These are phyloP conservation scores for Aspergillus tamarii DNA, from an alignment of 2,329 filamentous ascomycete species.

Conservation along the genomic window DNA sequence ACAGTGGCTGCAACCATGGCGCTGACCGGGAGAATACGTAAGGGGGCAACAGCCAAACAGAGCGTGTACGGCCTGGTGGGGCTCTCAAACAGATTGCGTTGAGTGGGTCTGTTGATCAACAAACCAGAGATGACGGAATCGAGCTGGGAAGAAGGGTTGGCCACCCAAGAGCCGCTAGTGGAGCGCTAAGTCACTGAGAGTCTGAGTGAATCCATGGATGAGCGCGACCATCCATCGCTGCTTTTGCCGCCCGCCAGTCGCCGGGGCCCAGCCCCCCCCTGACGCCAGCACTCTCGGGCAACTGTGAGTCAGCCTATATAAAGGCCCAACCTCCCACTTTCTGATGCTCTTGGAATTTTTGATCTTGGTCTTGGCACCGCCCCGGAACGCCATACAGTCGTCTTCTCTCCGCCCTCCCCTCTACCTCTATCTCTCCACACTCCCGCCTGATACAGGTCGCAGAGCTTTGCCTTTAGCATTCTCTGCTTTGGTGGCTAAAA, in stretches of 20 bases:
- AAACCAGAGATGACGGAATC: conserved; percentile 27
- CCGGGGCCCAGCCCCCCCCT: conserved; percentile 40
- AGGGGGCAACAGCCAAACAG: conserved; percentile 24
- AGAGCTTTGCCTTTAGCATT: conserved; percentile 21
- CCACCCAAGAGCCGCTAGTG: conserved; percentile 31
- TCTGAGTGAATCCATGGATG: conserved; percentile 30
- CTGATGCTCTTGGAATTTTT: conserved; percentile 32
- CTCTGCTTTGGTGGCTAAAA: conserved; percentile 21
- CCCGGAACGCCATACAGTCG: conserved; percentile 35
- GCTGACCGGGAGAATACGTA: conserved; percentile 28
- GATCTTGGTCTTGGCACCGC: conserved; percentile 46
- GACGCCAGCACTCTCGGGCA: conserved; percentile 30
- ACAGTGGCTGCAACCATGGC: conserved; percentile 34
- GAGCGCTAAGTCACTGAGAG: conserved; percentile 19
- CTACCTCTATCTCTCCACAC: conserved; percentile 28
- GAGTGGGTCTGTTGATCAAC: conserved; percentile 21
- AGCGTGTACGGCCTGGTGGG: conserved; percentile 17
- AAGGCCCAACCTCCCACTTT: conserved; percentile 44
- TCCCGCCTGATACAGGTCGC: conserved; percentile 18
- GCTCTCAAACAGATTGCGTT: conserved; percentile 20
- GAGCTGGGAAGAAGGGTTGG: conserved; percentile 19
- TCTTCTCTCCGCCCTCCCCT: conserved; percentile 32
- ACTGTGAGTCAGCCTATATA: conserved; percentile 45
- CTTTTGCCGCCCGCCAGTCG: conserved; percentile 39
- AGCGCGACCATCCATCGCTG: conserved; percentile 33